phyloP scores from a whole-genome alignment of 306 rosid species.

The Quercus dentata region DNA sequence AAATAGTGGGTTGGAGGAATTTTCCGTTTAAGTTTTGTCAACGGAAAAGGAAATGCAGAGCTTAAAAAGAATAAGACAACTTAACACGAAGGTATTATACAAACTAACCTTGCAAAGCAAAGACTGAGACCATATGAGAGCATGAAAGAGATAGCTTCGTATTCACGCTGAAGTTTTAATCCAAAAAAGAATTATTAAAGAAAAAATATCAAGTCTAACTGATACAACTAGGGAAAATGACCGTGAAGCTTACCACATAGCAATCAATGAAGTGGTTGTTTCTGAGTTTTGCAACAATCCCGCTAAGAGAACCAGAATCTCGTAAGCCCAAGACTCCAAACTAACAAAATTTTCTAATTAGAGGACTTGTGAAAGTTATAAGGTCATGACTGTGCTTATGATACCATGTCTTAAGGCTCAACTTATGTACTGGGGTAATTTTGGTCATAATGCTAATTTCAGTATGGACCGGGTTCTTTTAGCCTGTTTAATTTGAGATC shows the following conservation, averaged over 20 bases:
- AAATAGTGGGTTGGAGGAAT: too few species aligned
- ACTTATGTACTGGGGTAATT: too few species aligned
- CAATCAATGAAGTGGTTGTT: slow-evolving; percentile 70
- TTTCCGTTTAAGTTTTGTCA: too few species aligned
- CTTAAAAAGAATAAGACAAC: not conserved
- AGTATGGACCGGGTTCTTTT: too few species aligned
- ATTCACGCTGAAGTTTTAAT: slow-evolving; percentile 43
- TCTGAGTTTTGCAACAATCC: slow-evolving; percentile 68
- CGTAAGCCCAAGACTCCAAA: slow-evolving; percentile 93
- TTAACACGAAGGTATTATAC: not conserved
- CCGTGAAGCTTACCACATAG: slow-evolving; percentile 64
- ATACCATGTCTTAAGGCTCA: too few species aligned
- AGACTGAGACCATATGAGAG: slow-evolving; percentile 66
- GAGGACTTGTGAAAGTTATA: not conserved
- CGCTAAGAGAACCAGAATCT: slow-evolving; percentile 71
- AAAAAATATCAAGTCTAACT: not conserved
- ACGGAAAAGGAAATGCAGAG: too few species aligned
- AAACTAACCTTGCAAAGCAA: slow-evolving; percentile 67
- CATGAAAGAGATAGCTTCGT: slow-evolving; percentile 69
- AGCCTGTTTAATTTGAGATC: too few species aligned
- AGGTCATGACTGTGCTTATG: not conserved
- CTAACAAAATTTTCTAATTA: slow-evolving; percentile 34
- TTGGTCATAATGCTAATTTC: too few species aligned
- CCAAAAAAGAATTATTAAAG: not conserved
- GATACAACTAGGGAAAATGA: not conserved